These are phyloP conservation scores for Kodamaea lidongshanica DNA, from an alignment of 805 yeast species.

Conservation along the genomic window DNA sequence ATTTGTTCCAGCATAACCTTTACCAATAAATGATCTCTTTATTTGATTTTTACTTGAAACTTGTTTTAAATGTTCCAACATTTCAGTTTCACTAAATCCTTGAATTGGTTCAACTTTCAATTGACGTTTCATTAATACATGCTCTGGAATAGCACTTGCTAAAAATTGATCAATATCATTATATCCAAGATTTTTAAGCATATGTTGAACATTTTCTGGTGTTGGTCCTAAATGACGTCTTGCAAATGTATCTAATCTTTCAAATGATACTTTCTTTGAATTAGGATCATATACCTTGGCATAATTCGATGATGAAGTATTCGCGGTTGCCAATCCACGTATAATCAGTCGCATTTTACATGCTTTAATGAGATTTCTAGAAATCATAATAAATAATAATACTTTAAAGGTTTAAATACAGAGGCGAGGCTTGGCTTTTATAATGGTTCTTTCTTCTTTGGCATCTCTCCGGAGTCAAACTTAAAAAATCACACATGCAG, in stretches of 20 bases:
- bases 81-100: conserved; percentile 79
- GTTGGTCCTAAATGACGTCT: conserved; percentile 89
- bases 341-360: conserved; percentile 6
- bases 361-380: conserved; percentile 9
- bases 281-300: conserved; percentile 41
- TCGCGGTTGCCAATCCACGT: conserved; percentile 28
- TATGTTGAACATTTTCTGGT: conserved; percentile 51
- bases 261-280: conserved; percentile 13
- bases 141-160: conserved; percentile 66
- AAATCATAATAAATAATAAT: too few relatives aligned
- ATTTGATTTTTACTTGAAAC: conserved; percentile 74
- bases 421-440: too few relatives aligned
- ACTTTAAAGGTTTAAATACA: too few relatives aligned
- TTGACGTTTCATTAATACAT: conserved; percentile 63
- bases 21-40: conserved; percentile 76
- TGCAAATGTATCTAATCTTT: conserved; percentile 69
- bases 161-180: conserved; percentile 66
- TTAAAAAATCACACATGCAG: too few relatives aligned
- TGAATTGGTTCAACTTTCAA: conserved; percentile 59
- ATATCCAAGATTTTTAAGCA: conserved; percentile 65
- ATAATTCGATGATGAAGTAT: conserved; percentile 53
- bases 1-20: conserved; percentile 88
- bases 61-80: conserved; percentile 59
- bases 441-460: too few relatives aligned
- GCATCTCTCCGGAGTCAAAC: too few relatives aligned